Percentiles rank a stretch among this genome's conserved stretches.
These are phyloP conservation scores for Alopecurus myosuroides DNA, from an alignment of 176 grass and related monocot genomes.

Conservation along the genomic window DNA sequence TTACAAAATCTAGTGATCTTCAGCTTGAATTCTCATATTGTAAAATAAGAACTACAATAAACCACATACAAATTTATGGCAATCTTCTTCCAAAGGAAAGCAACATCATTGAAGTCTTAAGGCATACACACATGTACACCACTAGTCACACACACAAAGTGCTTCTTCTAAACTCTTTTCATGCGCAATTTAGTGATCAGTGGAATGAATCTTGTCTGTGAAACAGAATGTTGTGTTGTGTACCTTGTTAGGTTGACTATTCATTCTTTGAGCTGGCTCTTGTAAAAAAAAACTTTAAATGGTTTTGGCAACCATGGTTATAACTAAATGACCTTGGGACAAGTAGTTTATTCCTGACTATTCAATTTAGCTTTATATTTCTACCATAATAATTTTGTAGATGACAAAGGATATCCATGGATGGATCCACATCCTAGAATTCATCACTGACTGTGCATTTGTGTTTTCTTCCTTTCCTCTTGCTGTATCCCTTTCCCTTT, in stretches of 20 bases:
- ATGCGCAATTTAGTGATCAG: background rate
- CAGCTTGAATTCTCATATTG: background rate
- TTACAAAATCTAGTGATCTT: background rate
- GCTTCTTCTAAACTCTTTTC: background rate
- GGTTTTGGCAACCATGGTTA: background rate
- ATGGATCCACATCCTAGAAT: background rate
- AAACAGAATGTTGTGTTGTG: background rate
- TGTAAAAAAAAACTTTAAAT: conserved; percentile 7
- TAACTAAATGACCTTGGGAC: background rate
- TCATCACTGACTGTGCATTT: background rate
- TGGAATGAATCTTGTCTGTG: background rate
- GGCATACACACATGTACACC: background rate
- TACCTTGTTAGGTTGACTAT: background rate
- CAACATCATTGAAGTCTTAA: background rate
- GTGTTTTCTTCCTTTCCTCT: background rate
- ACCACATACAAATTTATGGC: background rate
- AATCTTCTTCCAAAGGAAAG: background rate
- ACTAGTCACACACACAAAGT: background rate
- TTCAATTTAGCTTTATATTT: background rate
- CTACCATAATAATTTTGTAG: background rate
- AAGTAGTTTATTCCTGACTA: background rate
- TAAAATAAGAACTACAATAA: background rate
- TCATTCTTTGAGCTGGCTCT: background rate
- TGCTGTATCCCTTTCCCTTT: background rate
- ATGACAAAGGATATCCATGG: background rate